A percentile compares a stretch with the other conserved stretches of the same genome.
phyloP scores from a whole-genome alignment of 2,329 filamentous ascomycete species.

The Apiospora kogelbergensis region DNA sequence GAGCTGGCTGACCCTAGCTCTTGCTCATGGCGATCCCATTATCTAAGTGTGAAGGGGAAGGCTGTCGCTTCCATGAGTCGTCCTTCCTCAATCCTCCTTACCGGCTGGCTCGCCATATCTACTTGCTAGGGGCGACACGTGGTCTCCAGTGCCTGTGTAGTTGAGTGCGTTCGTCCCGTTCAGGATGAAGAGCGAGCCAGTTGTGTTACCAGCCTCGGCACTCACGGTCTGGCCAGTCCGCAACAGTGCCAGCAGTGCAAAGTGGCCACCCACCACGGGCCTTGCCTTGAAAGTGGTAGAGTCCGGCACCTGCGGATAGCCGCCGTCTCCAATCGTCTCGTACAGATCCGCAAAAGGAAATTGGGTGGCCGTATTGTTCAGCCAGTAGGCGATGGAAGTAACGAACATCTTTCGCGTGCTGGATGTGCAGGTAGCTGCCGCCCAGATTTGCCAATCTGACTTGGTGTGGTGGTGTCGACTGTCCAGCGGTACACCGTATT shows the following conservation, averaged over 20 bases:
- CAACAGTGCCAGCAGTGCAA: slow-evolving; percentile 62
- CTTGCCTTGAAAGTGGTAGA: slow-evolving; percentile 64
- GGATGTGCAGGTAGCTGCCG: slow-evolving; percentile 62
- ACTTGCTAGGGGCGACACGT: not conserved
- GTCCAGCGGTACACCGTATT: slow-evolving; percentile 71
- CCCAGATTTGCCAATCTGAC: slow-evolving; percentile 73
- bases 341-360: slow-evolving; percentile 68
- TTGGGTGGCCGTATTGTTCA: slow-evolving; percentile 66
- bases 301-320: slow-evolving; percentile 46
- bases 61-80: too few relatives aligned
- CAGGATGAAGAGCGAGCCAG: not conserved
- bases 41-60: too few relatives aligned
- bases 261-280: slow-evolving; percentile 73
- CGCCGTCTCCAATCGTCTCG: slow-evolving; percentile 62
- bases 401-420: slow-evolving; percentile 60
- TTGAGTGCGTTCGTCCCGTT: slow-evolving; percentile 7
- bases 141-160: not conserved
- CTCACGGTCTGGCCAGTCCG: slow-evolving; percentile 22
- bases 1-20: too few relatives aligned
- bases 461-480: slow-evolving; percentile 71
- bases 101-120: too few relatives aligned
- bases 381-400: slow-evolving; percentile 63
- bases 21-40: too few relatives aligned
- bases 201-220: slow-evolving; percentile 1
- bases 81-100: too few relatives aligned